Conservation (phyloP, 768 basidiomycete species). For the Termitomyces sp. region DNA sequence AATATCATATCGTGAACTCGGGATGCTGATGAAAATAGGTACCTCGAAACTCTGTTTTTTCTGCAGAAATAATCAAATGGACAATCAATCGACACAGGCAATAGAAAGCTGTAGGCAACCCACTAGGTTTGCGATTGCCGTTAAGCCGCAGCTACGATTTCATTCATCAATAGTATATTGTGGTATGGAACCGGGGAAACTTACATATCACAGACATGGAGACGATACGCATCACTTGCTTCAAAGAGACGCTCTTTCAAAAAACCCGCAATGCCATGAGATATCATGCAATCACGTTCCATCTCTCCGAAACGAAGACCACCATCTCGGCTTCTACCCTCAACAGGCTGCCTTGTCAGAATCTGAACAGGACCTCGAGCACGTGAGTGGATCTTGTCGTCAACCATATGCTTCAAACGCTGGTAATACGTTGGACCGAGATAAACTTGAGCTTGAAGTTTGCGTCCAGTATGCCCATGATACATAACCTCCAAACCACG, state of each 20-base stretch:
- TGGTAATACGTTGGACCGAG: constrained; percentile 99
- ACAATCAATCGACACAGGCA: background rate
- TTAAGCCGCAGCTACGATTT: constrained; percentile 75
- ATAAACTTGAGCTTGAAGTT: constrained; percentile 97
- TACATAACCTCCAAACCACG: constrained; percentile 98
- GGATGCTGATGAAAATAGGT: constrained; percentile 14
- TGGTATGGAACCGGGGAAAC: constrained; percentile 23
- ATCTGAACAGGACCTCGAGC: constrained; percentile 98
- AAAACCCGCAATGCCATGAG: constrained; percentile 97
- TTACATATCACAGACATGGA: constrained; percentile 96
- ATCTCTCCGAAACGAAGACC: constrained; percentile 99
- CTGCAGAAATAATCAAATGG: constrained; percentile 24
- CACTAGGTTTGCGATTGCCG: constrained; percentile 94
- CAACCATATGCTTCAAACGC: constrained; percentile 99
- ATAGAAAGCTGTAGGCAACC: constrained; percentile 22
- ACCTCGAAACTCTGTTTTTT: constrained; percentile 98
- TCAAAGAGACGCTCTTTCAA: constrained; percentile 96
- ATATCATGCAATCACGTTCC: constrained; percentile 99
- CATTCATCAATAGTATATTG: constrained; percentile 8
- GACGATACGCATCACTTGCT: constrained; percentile 86
- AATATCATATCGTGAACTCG: background rate
- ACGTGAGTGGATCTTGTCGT: constrained; percentile 98
- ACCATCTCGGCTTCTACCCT: constrained; percentile 97
- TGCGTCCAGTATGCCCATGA: constrained; percentile 97
- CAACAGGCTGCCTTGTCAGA: constrained; percentile 94